Percentiles rank a stretch among this genome's conserved stretches.
Conservation (phyloP, 805 yeast genomes). For the Hanseniaspora thailandica region DNA sequence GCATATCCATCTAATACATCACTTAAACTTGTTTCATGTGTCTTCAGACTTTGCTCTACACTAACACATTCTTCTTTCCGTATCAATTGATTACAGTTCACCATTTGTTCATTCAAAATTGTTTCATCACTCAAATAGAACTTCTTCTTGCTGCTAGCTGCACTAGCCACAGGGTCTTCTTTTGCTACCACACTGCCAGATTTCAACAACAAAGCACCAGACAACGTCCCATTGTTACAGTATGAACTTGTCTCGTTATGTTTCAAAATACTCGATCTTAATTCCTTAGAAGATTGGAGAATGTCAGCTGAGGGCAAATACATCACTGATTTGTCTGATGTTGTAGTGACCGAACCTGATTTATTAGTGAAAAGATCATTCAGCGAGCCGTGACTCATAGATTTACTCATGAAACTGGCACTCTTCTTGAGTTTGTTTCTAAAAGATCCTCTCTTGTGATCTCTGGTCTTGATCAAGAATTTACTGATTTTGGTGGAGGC, state of each 20-base stretch:
- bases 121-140: slow-evolving; percentile 9
- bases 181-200: background rate
- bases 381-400: background rate
- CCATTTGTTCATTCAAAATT: background rate
- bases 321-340: background rate
- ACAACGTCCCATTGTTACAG: background rate
- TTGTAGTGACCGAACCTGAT: background rate
- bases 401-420: background rate
- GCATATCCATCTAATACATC: background rate
- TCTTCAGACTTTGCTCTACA: background rate
- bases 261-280: background rate
- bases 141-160: background rate
- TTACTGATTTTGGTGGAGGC: background rate
- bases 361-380: background rate
- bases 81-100: background rate
- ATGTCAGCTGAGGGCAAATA: slow-evolving; percentile 1
- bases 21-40: background rate
- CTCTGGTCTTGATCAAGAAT: background rate
- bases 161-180: background rate
- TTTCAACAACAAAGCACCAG: background rate
- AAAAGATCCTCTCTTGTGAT: background rate
- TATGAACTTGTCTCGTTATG: background rate
- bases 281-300: background rate
- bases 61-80: background rate
- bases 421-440: background rate